A percentile compares a stretch with the other conserved stretches of the same genome.
Conservation (phyloP, 257 asterid species). For the Plantago elongata region DNA sequence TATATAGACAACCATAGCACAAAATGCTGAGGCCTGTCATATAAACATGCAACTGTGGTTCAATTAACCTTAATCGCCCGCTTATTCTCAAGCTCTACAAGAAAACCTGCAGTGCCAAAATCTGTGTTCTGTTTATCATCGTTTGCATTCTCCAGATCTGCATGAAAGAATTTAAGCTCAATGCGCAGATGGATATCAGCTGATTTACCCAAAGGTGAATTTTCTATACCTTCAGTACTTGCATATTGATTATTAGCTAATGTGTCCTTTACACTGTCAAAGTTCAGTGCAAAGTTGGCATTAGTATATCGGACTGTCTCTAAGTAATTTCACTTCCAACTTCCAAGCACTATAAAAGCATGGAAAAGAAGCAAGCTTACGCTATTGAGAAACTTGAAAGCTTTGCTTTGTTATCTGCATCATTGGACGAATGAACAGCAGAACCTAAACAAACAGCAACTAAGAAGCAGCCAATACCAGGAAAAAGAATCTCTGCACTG, state of each 20-base stretch:
- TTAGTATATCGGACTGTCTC: not conserved
- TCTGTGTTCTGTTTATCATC: constrained; percentile 41
- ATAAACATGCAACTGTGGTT: not conserved
- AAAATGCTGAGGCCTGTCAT: not conserved
- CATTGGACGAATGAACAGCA: constrained; percentile 77
- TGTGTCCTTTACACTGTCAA: constrained; percentile 33
- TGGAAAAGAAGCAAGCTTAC: constrained; percentile 30
- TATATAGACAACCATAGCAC: not conserved
- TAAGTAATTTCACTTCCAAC: not conserved
- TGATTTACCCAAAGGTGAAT: not conserved
- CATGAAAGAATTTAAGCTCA: constrained; percentile 3
- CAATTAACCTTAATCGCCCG: constrained; percentile 76
- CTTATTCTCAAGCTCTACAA: constrained; percentile 69
- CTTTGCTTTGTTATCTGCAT: constrained; percentile 65
- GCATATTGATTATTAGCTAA: constrained; percentile 24
- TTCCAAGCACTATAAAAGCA: not conserved
- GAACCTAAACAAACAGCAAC: constrained; percentile 89
- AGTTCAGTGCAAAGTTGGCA: constrained; percentile 7
- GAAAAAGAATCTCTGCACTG: constrained; percentile 85
- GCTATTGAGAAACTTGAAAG: constrained; percentile 35
- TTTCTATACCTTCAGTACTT: constrained; percentile 24
- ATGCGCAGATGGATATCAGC: not conserved
- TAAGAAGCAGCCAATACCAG: constrained; percentile 90
- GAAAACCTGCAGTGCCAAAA: constrained; percentile 78
- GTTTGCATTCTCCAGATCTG: constrained; percentile 50